These are phyloP conservation scores for Sordaria brevicollis DNA, from an alignment of 495 filamentous ascomycete genomes.

Conservation along the genomic window DNA sequence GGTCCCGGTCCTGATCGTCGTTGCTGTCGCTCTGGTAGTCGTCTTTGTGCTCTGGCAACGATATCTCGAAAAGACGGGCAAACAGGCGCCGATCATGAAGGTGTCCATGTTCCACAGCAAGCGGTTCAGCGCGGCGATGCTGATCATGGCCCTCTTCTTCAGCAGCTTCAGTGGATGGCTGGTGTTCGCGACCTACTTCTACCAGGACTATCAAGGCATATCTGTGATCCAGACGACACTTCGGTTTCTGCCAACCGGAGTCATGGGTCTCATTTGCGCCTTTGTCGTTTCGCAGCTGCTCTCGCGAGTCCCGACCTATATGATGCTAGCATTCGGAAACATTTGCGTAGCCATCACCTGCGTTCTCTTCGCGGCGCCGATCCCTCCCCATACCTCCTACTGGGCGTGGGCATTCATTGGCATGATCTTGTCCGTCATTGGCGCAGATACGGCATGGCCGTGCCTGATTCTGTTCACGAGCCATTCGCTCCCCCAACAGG, in stretches of 20 bases:
- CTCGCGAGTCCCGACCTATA: slow-evolving; percentile 38
- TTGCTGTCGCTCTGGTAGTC: slow-evolving; percentile 47
- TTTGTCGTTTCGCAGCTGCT: slow-evolving; percentile 45
- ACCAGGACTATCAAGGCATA: slow-evolving; percentile 48
- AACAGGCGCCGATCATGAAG: slow-evolving; percentile 46
- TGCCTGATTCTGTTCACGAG: slow-evolving; percentile 50
- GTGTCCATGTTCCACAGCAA: slow-evolving; percentile 43
- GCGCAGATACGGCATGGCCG: slow-evolving; percentile 50
- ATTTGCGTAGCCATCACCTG: slow-evolving; percentile 35
- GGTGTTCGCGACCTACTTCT: slow-evolving; percentile 53
- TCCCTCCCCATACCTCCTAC: slow-evolving; percentile 42
- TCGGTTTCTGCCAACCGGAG: slow-evolving; percentile 51
- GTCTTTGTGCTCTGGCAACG: slow-evolving; percentile 57
- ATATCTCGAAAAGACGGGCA: slow-evolving; percentile 36
- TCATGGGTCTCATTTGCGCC: slow-evolving; percentile 38
- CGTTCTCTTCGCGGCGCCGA: slow-evolving; percentile 46
- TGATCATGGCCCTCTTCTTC: slow-evolving; percentile 51
- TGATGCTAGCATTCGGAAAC: slow-evolving; percentile 45
- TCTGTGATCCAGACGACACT: slow-evolving; percentile 46
- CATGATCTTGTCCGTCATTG: slow-evolving; percentile 47
- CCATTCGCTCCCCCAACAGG: slow-evolving; percentile 43
- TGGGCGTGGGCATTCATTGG: slow-evolving; percentile 51
- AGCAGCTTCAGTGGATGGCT: slow-evolving; percentile 48
- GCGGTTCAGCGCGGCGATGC: slow-evolving; percentile 47
- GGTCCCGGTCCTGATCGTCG: slow-evolving; percentile 51